Percentiles rank a stretch among this genome's conserved stretches.
These are phyloP conservation scores for Pholiota microspora DNA, from an alignment of 768 basidiomycete genomes.

Conservation along the genomic window DNA sequence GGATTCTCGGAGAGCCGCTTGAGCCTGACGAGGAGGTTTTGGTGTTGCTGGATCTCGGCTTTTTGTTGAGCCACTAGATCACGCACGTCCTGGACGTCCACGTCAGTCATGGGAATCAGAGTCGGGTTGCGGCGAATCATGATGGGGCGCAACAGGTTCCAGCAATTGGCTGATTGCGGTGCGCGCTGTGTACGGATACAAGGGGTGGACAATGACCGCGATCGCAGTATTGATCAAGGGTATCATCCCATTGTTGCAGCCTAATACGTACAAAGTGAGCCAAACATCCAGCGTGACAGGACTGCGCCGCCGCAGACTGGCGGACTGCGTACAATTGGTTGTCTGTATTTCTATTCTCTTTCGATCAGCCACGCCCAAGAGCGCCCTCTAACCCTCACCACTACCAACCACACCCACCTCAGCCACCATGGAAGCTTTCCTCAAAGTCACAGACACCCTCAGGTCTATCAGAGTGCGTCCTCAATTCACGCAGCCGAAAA, in stretches of 20 bases:
- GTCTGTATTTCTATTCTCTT: conserved; percentile 14
- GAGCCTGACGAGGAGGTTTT: conserved; percentile 41
- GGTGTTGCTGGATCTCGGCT: conserved; percentile 35
- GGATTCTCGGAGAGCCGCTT: conserved; percentile 43
- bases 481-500: conserved; percentile 13
- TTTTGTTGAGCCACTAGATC: conserved; percentile 54
- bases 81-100: conserved; percentile 78
- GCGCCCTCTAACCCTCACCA: conserved; percentile 13
- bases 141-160: conserved; percentile 1
- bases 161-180: not conserved
- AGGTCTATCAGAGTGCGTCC: conserved; percentile 71
- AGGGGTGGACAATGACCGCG: conserved; percentile 15
- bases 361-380: conserved; percentile 15
- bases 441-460: conserved; percentile 67
- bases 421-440: conserved; percentile 56
- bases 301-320: conserved; percentile 15
- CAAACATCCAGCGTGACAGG: conserved; percentile 17
- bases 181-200: conserved; percentile 12
- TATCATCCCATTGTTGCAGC: conserved; percentile 10
- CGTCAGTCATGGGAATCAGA: conserved; percentile 71
- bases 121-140: conserved; percentile 83
- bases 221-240: not conserved
- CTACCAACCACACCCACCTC: conserved; percentile 11
- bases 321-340: conserved; percentile 16
- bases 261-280: conserved; percentile 12